phyloP scores from a whole-genome alignment of 768 basidiomycete genomes.

The Hygrocybe punicea region DNA sequence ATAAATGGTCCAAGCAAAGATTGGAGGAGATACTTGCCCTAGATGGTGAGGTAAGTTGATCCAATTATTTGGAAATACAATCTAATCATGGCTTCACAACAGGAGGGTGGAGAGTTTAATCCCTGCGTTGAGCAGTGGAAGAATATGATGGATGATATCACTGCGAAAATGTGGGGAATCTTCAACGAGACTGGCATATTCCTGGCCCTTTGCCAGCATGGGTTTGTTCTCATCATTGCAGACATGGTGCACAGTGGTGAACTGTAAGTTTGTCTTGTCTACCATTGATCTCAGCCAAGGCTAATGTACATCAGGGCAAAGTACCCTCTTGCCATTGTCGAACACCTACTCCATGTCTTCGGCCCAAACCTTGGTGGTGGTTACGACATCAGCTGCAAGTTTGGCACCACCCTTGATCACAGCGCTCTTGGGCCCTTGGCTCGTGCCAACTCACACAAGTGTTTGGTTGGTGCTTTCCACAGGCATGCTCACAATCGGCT shows the following conservation, averaged over 20 bases:
- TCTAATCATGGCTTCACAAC: too few species aligned
- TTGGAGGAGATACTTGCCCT: too few species aligned
- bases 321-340: constrained; percentile 19
- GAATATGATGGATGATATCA: constrained; percentile 18
- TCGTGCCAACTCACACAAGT: constrained; percentile 3
- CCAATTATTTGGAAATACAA: too few species aligned
- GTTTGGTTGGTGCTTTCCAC: constrained; percentile 22
- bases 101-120: constrained; percentile 1
- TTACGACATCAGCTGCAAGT: constrained; percentile 26
- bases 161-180: constrained; percentile 22
- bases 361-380: constrained; percentile 11
- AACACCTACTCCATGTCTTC: constrained; percentile 14
- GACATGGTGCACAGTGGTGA: constrained; percentile 33
- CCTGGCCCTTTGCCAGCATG: constrained; percentile 25
- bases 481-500: constrained; percentile 19
- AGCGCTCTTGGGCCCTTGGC: constrained; percentile 16
- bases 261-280: constrained; percentile 14
- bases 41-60: too few species aligned
- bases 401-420: constrained; percentile 16
- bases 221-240: background rate
- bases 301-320: constrained; percentile 12
- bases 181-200: constrained; percentile 32
- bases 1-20: too few species aligned
- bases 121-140: constrained; percentile 21
- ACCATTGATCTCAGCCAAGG: background rate